Evolutionary conservation across 768 basidiomycete genomes (phyloP).

Genomic region (Mycena sanguinolenta): DNA sequence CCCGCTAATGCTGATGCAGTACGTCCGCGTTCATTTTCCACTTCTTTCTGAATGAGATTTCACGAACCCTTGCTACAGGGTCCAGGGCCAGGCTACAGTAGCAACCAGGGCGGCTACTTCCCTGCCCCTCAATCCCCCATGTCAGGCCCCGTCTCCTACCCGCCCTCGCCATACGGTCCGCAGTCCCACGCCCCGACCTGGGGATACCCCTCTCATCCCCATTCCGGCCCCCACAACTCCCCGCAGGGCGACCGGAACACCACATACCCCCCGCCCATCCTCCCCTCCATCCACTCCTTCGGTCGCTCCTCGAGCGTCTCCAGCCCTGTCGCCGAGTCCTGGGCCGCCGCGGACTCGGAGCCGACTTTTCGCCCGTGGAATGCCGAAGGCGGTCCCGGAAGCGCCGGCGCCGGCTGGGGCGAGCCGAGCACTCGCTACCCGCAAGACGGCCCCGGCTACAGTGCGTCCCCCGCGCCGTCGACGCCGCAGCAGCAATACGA

Average conservation of each 20-base stretch:
- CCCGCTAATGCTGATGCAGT: conserved; percentile 63
- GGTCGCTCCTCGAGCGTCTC: conserved; percentile 50
- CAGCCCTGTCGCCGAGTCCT: conserved; percentile 25
- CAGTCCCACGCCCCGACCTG: conserved; percentile 63
- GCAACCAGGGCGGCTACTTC: conserved; percentile 58
- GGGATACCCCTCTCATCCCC: conserved; percentile 61
- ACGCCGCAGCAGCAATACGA: conserved; percentile 32
- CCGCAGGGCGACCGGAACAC: conserved; percentile 60
- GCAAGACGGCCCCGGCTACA: conserved; percentile 16
- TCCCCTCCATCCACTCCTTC: conserved; percentile 69
- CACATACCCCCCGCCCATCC: conserved; percentile 62
- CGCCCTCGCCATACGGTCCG: conserved; percentile 56
- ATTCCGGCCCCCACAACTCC: conserved; percentile 34
- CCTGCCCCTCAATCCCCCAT: conserved; percentile 55
- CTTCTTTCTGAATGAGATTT: not conserved
- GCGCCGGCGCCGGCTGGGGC: conserved; percentile 42
- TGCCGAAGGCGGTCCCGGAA: conserved; percentile 42
- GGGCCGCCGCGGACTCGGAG: conserved; percentile 43
- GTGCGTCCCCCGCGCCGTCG: too few relatives aligned
- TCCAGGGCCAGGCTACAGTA: conserved; percentile 50
- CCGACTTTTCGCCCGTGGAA: conserved; percentile 68
- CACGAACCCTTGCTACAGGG: not conserved
- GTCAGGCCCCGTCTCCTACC: conserved; percentile 56
- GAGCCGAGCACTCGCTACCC: conserved; percentile 36
- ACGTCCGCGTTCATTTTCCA: conserved; percentile 25